Evolutionary conservation across 78 protist genomes (phyloP).

Genomic region (Pigoraptor vietnamica): DNA sequence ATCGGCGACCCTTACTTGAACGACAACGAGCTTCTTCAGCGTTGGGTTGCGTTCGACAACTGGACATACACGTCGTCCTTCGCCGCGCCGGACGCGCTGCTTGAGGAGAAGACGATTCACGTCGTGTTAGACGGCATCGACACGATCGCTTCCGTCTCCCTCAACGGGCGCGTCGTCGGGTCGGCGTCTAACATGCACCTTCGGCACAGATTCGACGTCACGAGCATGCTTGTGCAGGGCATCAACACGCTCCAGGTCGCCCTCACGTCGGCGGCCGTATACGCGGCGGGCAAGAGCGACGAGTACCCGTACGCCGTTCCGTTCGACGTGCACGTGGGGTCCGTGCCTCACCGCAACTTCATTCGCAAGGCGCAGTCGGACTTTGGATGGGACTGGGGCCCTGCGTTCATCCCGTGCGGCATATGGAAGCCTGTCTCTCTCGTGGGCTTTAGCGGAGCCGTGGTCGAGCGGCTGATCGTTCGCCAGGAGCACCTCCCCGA

Average conservation of each 20-base stretch:
- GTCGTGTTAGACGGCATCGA: neutral
- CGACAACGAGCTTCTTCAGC: neutral
- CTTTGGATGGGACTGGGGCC: conserved; percentile 61
- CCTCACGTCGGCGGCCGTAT: neutral
- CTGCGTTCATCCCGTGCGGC: conserved; percentile 1
- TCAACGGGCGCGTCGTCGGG: neutral
- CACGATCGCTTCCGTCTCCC: neutral
- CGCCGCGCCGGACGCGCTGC: neutral
- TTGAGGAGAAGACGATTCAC: neutral
- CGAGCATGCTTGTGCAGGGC: neutral
- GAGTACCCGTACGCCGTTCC: conserved; percentile 23
- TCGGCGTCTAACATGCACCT: neutral
- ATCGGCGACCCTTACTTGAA: conserved; percentile 15
- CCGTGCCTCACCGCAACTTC: neutral
- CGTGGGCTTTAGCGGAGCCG: neutral
- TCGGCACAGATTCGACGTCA: neutral
- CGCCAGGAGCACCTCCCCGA: neutral
- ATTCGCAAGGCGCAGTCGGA: conserved; percentile 12
- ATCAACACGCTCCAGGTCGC: neutral
- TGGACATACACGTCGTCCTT: conserved; percentile 2
- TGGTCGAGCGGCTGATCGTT: neutral
- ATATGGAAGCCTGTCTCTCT: neutral
- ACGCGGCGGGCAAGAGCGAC: neutral
- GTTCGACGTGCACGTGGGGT: neutral
- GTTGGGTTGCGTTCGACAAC: conserved; percentile 6